A percentile compares a stretch with the other conserved stretches of the same genome.
These are phyloP conservation scores for Poa annua DNA, from an alignment of 176 grass and related monocot genomes.

Conservation along the genomic window DNA sequence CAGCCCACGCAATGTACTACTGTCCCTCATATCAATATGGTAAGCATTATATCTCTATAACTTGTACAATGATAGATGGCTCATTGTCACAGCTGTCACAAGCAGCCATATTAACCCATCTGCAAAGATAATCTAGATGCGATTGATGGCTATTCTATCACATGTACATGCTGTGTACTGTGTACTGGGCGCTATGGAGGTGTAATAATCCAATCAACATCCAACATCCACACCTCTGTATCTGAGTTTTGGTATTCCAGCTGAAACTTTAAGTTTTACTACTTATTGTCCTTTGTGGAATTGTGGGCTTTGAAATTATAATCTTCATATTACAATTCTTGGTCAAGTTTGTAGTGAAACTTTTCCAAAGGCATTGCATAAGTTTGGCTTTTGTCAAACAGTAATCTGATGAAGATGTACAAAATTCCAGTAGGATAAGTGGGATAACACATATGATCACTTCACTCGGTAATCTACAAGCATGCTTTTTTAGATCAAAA, in stretches of 20 bases:
- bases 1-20: too few species aligned
- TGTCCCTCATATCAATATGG: too few species aligned
- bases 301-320: neutral
- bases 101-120: too few species aligned
- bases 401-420: neutral
- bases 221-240: too few species aligned
- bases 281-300: neutral
- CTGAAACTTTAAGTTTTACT: neutral
- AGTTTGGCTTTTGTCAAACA: neutral
- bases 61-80: too few species aligned
- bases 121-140: too few species aligned
- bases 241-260: conserved; percentile 11
- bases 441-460: neutral
- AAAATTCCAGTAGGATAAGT: neutral
- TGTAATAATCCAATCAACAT: too few species aligned
- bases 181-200: too few species aligned
- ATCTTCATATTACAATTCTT: conserved; percentile 18
- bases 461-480: neutral
- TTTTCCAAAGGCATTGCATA: neutral
- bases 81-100: too few species aligned
- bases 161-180: too few species aligned
- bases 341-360: neutral
- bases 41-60: too few species aligned
- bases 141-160: too few species aligned
- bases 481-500: neutral